Conservation (phyloP, 768 basidiomycete species). For the Cantharellus cinnabarinus region DNA sequence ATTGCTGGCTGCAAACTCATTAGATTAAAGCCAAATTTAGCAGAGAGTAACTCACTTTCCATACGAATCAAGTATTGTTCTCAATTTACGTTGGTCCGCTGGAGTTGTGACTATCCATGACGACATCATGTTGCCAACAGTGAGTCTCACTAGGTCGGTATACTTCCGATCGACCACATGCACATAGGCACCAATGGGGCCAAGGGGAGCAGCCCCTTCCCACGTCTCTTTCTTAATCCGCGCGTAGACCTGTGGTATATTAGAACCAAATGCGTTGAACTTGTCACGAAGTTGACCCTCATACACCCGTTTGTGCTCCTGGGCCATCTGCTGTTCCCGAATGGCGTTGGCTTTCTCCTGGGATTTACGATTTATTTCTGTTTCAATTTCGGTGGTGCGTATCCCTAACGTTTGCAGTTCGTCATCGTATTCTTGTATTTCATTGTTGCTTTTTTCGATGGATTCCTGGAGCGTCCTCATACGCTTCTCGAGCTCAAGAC, state of each 20-base stretch:
- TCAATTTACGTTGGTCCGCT: conserved; percentile 38
- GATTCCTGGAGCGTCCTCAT: not conserved
- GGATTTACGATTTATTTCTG: not conserved
- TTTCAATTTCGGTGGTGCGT: not conserved
- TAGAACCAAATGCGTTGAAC: conserved; percentile 26
- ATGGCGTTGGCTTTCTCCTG: not conserved
- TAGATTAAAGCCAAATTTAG: not conserved
- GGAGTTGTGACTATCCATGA: conserved; percentile 58
- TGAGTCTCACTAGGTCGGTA: conserved; percentile 40
- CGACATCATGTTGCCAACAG: conserved; percentile 37
- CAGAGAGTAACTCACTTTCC: not conserved
- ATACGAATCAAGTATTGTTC: conserved; percentile 22
- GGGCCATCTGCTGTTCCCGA: not conserved
- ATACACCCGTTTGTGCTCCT: not conserved
- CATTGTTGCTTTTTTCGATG: not conserved
- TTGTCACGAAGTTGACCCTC: conserved; percentile 9
- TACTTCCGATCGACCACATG: conserved; percentile 52
- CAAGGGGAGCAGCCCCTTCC: conserved; percentile 55
- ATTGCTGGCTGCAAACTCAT: conserved; percentile 21
- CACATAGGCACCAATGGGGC: conserved; percentile 65
- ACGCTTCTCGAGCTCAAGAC: conserved; percentile 1
- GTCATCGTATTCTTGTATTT: not conserved
- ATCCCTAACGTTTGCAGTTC: not conserved
- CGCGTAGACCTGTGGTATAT: conserved; percentile 29
- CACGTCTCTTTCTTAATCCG: conserved; percentile 33